phyloP scores from a whole-genome alignment of 371 early-diverging fungal genomes.

The Thermomucor indicae-seudaticae region DNA sequence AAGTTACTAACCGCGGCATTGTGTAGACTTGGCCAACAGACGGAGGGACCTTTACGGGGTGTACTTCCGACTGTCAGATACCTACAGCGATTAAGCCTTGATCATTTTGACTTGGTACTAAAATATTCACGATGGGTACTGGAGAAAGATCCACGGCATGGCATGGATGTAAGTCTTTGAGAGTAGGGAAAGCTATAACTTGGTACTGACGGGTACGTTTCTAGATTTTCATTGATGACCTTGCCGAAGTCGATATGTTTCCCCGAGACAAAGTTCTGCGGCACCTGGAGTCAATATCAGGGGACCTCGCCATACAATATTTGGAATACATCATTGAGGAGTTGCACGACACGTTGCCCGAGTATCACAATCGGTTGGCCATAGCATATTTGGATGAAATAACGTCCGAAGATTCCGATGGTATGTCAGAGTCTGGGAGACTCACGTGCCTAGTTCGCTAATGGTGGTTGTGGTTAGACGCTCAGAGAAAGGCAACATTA shows the following conservation, averaged over 20 bases:
- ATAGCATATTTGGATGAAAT: slow-evolving; percentile 64
- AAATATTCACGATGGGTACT: slow-evolving; percentile 80
- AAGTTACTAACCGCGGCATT: not conserved
- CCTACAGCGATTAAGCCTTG: slow-evolving; percentile 68
- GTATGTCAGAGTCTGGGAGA: slow-evolving; percentile 1
- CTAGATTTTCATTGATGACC: slow-evolving; percentile 77
- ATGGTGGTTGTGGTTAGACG: not conserved
- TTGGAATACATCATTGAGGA: slow-evolving; percentile 75
- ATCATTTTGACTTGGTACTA: slow-evolving; percentile 76
- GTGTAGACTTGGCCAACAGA: slow-evolving; percentile 42
- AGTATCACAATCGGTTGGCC: slow-evolving; percentile 78
- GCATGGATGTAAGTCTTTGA: slow-evolving; percentile 64
- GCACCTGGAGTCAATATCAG: slow-evolving; percentile 60
- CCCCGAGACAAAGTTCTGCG: slow-evolving; percentile 50
- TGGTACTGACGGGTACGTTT: not conserved
- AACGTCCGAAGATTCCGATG: not conserved
- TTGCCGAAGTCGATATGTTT: slow-evolving; percentile 52
- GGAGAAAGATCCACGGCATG: slow-evolving; percentile 59
- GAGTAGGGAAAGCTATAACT: not conserved
- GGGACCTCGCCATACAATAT: slow-evolving; percentile 67
- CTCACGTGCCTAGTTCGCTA: not conserved
- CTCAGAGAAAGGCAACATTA: slow-evolving; percentile 1
- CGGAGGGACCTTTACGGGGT: slow-evolving; percentile 57
- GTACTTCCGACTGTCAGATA: slow-evolving; percentile 69
- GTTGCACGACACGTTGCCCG: slow-evolving; percentile 61